Percentiles rank a stretch among this genome's conserved stretches.
These are phyloP conservation scores for Pleurozium schreberi DNA, from an alignment of 225 moss, liverwort and hornwort species.

Conservation along the genomic window DNA sequence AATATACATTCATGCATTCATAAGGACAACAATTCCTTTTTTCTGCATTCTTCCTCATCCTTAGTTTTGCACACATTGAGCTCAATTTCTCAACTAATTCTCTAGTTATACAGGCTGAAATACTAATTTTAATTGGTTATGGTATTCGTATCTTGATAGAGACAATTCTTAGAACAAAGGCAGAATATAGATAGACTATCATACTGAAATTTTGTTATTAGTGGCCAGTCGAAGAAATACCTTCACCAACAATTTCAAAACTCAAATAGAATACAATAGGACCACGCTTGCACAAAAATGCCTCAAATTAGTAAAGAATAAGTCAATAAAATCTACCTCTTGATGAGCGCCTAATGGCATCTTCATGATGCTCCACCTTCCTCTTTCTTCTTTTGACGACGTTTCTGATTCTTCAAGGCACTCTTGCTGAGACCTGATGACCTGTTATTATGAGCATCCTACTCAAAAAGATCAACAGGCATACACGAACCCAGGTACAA, in stretches of 20 bases:
- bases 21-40: too few relatives aligned
- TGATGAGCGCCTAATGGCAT: not conserved
- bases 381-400: conserved; percentile 71
- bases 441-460: not conserved
- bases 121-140: too few relatives aligned
- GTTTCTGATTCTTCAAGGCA: conserved; percentile 81
- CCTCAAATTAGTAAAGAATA: not conserved
- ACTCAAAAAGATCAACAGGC: not conserved
- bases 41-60: too few relatives aligned
- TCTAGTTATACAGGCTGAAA: too few relatives aligned
- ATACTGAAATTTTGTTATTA: not conserved
- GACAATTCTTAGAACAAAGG: not conserved
- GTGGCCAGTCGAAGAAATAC: not conserved
- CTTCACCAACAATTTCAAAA: not conserved
- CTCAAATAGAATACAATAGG: not conserved
- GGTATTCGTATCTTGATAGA: not conserved
- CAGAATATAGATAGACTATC: not conserved
- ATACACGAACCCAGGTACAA: not conserved
- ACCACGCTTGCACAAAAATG: not conserved
- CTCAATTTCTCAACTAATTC: too few relatives aligned
- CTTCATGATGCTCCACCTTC: conserved; percentile 19
- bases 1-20: too few relatives aligned
- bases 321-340: not conserved
- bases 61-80: too few relatives aligned
- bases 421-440: conserved; percentile 66